Conservation (phyloP, 768 basidiomycete genomes). For the Macrolepiota dolichaula region DNA sequence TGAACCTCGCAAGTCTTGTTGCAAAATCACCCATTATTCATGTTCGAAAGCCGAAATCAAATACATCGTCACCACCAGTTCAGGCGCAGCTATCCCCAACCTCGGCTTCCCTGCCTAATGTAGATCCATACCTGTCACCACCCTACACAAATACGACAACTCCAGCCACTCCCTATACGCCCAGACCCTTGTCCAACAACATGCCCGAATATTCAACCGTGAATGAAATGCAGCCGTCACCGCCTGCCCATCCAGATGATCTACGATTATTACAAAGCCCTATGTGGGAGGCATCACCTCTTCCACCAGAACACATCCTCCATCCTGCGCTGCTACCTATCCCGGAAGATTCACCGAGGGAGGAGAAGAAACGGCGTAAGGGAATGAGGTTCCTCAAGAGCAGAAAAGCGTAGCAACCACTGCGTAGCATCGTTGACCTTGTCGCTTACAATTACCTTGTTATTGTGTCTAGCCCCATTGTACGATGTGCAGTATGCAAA, state of each 20-base stretch:
- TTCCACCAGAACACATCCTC: slow-evolving; percentile 1
- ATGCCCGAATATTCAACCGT: not conserved
- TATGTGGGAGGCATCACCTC: slow-evolving; percentile 6
- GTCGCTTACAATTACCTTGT: too few species aligned
- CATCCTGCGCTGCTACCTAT: not conserved
- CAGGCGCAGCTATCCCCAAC: not conserved
- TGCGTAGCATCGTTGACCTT: not conserved
- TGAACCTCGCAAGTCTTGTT: not conserved
- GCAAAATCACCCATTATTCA: slow-evolving; percentile 3
- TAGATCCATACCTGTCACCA: not conserved
- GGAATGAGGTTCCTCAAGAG: not conserved
- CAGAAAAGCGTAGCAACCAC: not conserved
- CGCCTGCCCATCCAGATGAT: slow-evolving; percentile 3
- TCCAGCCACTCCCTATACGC: not conserved
- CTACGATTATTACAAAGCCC: slow-evolving; percentile 10
- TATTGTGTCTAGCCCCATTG: too few species aligned
- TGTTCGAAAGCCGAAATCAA: not conserved
- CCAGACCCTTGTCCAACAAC: not conserved
- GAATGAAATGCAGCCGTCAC: not conserved
- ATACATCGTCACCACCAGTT: not conserved
- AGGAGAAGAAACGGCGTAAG: not conserved
- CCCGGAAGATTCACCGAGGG: not conserved
- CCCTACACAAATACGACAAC: not conserved
- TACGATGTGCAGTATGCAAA: too few species aligned
- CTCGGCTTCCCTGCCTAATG: not conserved